Evolutionary conservation across 106 monocot genomes (phyloP).

Genomic region (Dioscorea zingiberensis): DNA sequence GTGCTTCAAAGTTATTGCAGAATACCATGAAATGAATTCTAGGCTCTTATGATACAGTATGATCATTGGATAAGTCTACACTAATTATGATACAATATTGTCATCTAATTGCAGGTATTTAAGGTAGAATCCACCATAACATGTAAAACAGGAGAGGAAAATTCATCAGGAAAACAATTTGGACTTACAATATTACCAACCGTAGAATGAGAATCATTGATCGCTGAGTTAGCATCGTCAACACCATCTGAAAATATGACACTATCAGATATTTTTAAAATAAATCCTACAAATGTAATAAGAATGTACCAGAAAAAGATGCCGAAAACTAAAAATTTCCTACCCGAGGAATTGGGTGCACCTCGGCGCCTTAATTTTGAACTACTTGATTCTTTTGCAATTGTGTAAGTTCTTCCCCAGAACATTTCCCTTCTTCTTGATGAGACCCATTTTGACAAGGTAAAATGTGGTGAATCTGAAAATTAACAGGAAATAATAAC

Average conservation of each 20-base stretch:
- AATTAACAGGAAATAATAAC: background rate
- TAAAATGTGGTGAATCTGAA: background rate
- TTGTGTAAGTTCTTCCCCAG: background rate
- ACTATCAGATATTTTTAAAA: background rate
- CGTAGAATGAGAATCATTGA: constrained; percentile 9
- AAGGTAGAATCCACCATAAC: too few species aligned
- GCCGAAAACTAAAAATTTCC: background rate
- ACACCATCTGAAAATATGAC: constrained; percentile 1
- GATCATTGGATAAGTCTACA: too few species aligned
- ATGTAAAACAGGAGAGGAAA: too few species aligned
- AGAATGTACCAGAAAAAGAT: too few species aligned
- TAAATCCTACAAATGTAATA: background rate
- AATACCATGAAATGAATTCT: too few species aligned
- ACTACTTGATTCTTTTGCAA: background rate
- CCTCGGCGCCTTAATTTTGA: background rate
- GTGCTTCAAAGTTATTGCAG: too few species aligned
- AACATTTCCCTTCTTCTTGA: background rate
- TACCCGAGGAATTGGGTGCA: background rate
- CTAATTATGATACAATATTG: too few species aligned
- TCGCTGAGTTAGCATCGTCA: constrained; percentile 4
- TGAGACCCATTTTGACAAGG: background rate
- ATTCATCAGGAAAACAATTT: background rate
- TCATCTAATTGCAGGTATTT: too few species aligned
- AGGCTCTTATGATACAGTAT: too few species aligned
- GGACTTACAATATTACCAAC: constrained; percentile 27